Evolutionary conservation across 2,329 filamentous ascomycete species (phyloP).

Genomic region (Colletotrichum phormii): DNA sequence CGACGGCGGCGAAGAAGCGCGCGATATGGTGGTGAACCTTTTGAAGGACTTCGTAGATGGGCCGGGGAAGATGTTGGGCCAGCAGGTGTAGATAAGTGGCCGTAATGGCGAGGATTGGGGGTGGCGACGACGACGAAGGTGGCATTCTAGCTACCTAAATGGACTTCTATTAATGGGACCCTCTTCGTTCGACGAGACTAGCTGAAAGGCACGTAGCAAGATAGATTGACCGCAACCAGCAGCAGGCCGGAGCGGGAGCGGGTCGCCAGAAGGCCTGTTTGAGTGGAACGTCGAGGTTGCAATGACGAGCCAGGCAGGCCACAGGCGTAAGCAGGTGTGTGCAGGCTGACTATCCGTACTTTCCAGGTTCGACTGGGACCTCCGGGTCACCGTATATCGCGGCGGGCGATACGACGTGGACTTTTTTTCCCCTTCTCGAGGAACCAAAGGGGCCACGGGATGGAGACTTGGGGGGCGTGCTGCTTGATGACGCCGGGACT

Average conservation of each 20-base stretch:
- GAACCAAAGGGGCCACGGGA: background rate
- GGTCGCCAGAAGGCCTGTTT: background rate
- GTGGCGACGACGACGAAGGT: constrained; percentile 15
- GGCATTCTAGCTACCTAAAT: constrained; percentile 27
- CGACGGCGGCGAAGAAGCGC: background rate
- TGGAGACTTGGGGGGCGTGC: background rate
- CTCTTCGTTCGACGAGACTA: background rate
- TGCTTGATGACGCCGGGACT: constrained; percentile 3
- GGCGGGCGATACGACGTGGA: background rate
- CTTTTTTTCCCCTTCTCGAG: too few species aligned
- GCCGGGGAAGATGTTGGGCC: constrained; percentile 26
- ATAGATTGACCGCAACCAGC: background rate
- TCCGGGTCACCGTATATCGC: background rate
- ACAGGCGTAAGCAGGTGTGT: background rate
- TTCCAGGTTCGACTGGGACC: background rate
- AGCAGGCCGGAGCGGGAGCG: background rate
- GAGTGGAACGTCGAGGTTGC: background rate
- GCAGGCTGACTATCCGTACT: background rate
- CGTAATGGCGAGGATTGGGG: constrained; percentile 34
- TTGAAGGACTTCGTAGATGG: constrained; percentile 20
- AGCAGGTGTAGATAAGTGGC: constrained; percentile 30
- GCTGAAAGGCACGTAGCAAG: background rate
- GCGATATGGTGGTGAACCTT: constrained; percentile 15
- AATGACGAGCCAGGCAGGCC: background rate
- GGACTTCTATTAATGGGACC: background rate